Evolutionary conservation across 2,329 filamentous ascomycete species (phyloP).

Genomic region (Penicillium griseofulvum): DNA sequence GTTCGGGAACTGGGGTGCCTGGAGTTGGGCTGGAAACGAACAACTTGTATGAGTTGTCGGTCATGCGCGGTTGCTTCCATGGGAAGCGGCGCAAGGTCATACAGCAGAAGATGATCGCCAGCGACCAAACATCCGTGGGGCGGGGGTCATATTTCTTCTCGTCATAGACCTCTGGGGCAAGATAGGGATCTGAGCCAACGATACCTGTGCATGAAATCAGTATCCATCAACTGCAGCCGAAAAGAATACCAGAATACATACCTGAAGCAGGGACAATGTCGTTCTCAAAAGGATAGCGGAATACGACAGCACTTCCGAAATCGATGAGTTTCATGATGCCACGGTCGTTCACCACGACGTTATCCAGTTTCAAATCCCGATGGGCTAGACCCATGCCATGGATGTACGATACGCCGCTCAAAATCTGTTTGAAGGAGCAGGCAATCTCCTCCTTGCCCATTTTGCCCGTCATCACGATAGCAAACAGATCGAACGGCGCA

Average conservation of each 20-base stretch:
- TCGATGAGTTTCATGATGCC: constrained; percentile 99
- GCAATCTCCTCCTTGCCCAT: constrained; percentile 90
- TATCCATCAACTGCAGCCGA: background rate
- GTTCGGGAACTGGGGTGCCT: constrained; percentile 52
- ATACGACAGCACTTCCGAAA: constrained; percentile 95
- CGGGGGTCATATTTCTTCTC: constrained; percentile 89
- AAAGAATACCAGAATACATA: constrained; percentile 46
- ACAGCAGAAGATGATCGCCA: constrained; percentile 98
- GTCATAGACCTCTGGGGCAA: constrained; percentile 95
- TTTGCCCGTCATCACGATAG: constrained; percentile 97
- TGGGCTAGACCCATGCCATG: constrained; percentile 95
- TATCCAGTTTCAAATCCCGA: constrained; percentile 93
- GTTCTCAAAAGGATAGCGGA: constrained; percentile 94
- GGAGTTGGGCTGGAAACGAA: constrained; percentile 84
- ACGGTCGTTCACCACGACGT: constrained; percentile 92
- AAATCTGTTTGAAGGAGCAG: constrained; percentile 89
- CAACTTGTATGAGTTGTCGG: constrained; percentile 91
- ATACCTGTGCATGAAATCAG: constrained; percentile 53
- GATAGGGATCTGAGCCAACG: constrained; percentile 87
- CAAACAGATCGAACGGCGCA: constrained; percentile 91
- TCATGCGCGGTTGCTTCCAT: constrained; percentile 90
- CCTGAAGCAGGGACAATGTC: constrained; percentile 78
- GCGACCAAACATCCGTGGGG: constrained; percentile 93
- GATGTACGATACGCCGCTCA: constrained; percentile 90
- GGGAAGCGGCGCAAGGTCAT: constrained; percentile 95